Base-by-base conservation (phyloP, 768 basidiomycete species). In the Boletellus sp. region DNA sequence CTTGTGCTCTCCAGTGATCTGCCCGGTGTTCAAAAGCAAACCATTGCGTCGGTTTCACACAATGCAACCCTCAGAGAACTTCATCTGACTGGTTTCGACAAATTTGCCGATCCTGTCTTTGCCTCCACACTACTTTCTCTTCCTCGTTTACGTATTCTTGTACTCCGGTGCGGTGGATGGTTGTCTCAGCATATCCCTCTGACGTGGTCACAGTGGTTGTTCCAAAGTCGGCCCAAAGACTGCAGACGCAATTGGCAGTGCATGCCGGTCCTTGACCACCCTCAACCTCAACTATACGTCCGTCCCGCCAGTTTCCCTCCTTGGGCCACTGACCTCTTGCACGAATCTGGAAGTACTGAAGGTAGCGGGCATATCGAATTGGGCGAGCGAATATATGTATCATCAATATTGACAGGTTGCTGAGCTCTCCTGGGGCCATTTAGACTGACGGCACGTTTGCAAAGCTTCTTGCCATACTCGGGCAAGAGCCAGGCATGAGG, bases 231-330 rank as follows among this genome's bases (percentile, higher is more conserved):
- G 78, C 6, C 51, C 72, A 4, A 70, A 74, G 55, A 79, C 83
- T 1, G 66, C 75, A 32, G 65, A 72, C 12, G 76, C 73, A 3
- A 67, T 70, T 6, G 74, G 74, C 10, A 62, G 64, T 31, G 62
- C 60, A 10, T 83, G 82, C 54, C 68, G 58, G 13, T 59, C 58
- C 15, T 70, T 88, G 31, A 70, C 59, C 12, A 62, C 68, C 1
- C 58, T 84, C 41, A 86, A 87, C 55, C 61, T 87, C 32, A 85
- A 76, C 56, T 80, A 81, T 51, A 88, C 86, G 2, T 71, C 78
- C 3, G 74, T 76, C 5, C 65, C 78, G 2, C 79, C 84, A 0
- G 49, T 55, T 1, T 75, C 79, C 15, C 60, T 87, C 8, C 68
- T 72, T 1, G 66, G 72, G 9, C 61, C 83, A 0, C 58, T 66